Evolutionary conservation across 1,139 yeast species (phyloP), one percentile per base, ranked within the genome.

Genomic region (Lodderomyces pseudojiufengensis): DNA sequence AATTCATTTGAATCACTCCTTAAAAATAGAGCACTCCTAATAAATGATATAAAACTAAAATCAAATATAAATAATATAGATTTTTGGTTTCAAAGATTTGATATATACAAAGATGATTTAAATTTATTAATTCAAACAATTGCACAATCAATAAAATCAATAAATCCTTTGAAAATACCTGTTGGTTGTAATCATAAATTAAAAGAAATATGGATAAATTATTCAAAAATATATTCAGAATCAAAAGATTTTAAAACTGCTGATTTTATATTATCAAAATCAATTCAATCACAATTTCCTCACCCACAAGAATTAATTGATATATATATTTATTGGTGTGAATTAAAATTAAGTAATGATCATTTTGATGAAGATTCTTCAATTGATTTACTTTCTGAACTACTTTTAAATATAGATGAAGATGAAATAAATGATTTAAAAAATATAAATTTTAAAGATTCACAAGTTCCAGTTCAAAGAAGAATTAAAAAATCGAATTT

Each of bases 261-360:
- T 0, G 62, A 84, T 43, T 63, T 73, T 10, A 74, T 88, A 10
- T 75, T 72, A 39, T 75, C 78, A 27, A 81, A 80, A 41, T 83
- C 94, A 0, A 65, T 78, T 1, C 77, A 79, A 36, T 92, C 92
- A 0, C 90, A 88, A 9, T 87, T 72, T 56, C 71, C 65, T 22
- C 61, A 70, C 13, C 64, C 78, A 1, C 76, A 76, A 24, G 95
- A 87, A 42, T 58, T 87, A 27, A 85, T 82, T 2, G 72, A 72
- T 3, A 56, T 87, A 3, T 86, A 88, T 70, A 63, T 76, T 22
- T 72, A 69, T 28, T 88, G 97, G 96, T 68, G 84, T 15, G 86
- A 83, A 43, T 59, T 79, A 57, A 79, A 77, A 36, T 49, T 83
- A 23, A 58, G 69, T n/a, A 60, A 63, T 25, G 75, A 71, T 10